Percentiles rank a stretch among this genome's conserved stretches.
Evolutionary conservation across 805 yeast species (phyloP).

Genomic region (Candida mattraensis): DNA sequence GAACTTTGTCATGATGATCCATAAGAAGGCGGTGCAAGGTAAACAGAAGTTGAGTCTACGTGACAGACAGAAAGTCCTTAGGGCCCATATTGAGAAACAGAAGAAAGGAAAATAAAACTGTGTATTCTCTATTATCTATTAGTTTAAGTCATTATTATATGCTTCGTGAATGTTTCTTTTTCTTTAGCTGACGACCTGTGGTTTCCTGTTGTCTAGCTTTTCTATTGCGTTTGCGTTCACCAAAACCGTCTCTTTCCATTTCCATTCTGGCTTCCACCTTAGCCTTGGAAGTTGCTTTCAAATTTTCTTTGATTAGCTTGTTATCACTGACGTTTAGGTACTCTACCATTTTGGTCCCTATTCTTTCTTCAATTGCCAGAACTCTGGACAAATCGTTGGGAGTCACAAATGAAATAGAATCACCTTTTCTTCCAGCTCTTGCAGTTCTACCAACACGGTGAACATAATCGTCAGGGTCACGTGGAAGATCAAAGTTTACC

Average conservation of each 20-base stretch:
- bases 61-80: slow-evolving; percentile 82
- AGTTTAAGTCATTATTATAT: background rate
- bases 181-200: background rate
- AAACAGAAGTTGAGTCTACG: slow-evolving; percentile 86
- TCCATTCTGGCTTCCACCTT: slow-evolving; percentile 90
- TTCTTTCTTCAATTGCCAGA: slow-evolving; percentile 82
- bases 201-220: slow-evolving; percentile 15
- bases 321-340: slow-evolving; percentile 73
- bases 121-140: background rate
- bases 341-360: slow-evolving; percentile 75
- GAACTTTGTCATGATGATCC: slow-evolving; percentile 99
- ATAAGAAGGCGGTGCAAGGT: slow-evolving; percentile 91
- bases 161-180: slow-evolving; percentile 3
- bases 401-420: slow-evolving; percentile 75
- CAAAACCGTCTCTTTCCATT: slow-evolving; percentile 89
- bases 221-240: slow-evolving; percentile 47
- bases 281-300: slow-evolving; percentile 73
- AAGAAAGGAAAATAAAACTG: slow-evolving; percentile 66
- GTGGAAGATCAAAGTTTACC: slow-evolving; percentile 76
- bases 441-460: slow-evolving; percentile 97
- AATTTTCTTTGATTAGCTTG: slow-evolving; percentile 67
- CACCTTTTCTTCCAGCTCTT: slow-evolving; percentile 92
- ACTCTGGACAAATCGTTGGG: slow-evolving; percentile 83
- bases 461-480: slow-evolving; percentile 80
- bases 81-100: slow-evolving; percentile 86